Evolutionary conservation across 1,284 basidiomycete species (phyloP).

Genomic region (Leccinum fuscescens): DNA sequence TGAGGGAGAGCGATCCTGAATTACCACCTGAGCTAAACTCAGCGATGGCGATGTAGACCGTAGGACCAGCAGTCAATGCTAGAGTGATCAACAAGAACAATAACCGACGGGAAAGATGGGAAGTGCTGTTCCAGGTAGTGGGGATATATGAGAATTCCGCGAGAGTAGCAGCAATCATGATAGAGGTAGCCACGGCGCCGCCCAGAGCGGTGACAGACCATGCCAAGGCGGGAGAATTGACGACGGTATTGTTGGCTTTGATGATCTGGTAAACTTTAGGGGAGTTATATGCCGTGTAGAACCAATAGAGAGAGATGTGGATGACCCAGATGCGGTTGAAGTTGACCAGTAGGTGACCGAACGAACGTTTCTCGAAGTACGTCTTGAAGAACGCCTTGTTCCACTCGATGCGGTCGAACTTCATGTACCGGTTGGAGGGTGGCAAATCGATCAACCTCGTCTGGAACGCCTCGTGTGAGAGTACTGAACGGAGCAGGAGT

Average conservation of each 20-base stretch:
- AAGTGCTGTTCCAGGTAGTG: conserved; percentile 96
- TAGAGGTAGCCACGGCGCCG: conserved; percentile 84
- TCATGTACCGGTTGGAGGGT: conserved; percentile 90
- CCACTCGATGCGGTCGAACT: conserved; percentile 94
- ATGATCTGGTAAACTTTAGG: conserved; percentile 69
- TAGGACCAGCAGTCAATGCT: conserved; percentile 83
- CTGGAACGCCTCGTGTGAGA: conserved; percentile 35
- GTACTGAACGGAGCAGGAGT: background rate
- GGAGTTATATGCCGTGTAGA: conserved; percentile 93
- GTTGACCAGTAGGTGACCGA: conserved; percentile 92
- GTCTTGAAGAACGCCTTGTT: conserved; percentile 95
- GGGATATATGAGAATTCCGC: conserved; percentile 95
- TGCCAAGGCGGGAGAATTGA: conserved; percentile 67
- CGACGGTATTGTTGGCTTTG: conserved; percentile 34
- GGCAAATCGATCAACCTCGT: conserved; percentile 88
- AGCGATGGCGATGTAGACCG: conserved; percentile 83
- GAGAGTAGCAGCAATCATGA: conserved; percentile 92
- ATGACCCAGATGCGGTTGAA: conserved; percentile 98
- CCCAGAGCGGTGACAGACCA: conserved; percentile 91
- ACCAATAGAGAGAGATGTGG: conserved; percentile 90
- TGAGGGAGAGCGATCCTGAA: conserved; percentile 74
- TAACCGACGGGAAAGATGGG: conserved; percentile 85
- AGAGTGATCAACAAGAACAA: conserved; percentile 84
- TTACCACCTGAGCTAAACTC: conserved; percentile 48
- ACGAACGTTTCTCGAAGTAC: conserved; percentile 92